Percentiles rank a stretch among this genome's conserved stretches.
Conservation (phyloP, 202 grass and related monocot species). For the Cymbopogon flexuosus region DNA sequence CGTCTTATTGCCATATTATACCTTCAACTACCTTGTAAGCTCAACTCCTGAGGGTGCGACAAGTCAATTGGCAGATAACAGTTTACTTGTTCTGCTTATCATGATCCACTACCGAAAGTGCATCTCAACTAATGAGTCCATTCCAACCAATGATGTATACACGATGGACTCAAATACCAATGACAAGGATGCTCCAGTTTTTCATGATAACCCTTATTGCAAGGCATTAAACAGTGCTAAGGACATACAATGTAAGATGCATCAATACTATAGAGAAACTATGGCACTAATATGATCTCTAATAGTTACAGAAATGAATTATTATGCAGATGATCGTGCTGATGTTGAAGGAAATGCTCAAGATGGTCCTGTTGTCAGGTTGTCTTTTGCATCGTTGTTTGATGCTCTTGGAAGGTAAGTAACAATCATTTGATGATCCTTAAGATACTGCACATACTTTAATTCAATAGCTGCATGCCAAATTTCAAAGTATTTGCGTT, state of each 20-base stretch:
- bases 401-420: constrained; percentile 83
- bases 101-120: constrained; percentile 89
- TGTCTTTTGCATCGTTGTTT: constrained; percentile 89
- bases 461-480: constrained; percentile 9
- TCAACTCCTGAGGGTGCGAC: constrained; percentile 53
- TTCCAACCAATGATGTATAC: constrained; percentile 46
- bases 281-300: constrained; percentile 24
- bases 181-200: constrained; percentile 53
- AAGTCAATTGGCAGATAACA: constrained; percentile 83
- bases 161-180: constrained; percentile 41
- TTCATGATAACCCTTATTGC: constrained; percentile 91
- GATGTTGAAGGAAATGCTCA: constrained; percentile 93
- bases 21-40: constrained; percentile 80
- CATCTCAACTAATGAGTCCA: constrained; percentile 46
- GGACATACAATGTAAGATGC: constrained; percentile 84
- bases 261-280: constrained; percentile 20
- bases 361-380: constrained; percentile 68
- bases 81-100: constrained; percentile 81
- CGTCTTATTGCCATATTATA: constrained; percentile 87
- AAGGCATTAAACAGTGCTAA: constrained; percentile 84
- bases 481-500: constrained; percentile 18
- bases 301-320: constrained; percentile 23
- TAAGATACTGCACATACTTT: neutral
- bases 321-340: constrained; percentile 76
- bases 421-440: constrained; percentile 4